A percentile compares a stretch with the other conserved stretches of the same genome.
These are phyloP conservation scores for Neonothopanus nambi DNA, from an alignment of 1,284 basidiomycete genomes.

Conservation along the genomic window DNA sequence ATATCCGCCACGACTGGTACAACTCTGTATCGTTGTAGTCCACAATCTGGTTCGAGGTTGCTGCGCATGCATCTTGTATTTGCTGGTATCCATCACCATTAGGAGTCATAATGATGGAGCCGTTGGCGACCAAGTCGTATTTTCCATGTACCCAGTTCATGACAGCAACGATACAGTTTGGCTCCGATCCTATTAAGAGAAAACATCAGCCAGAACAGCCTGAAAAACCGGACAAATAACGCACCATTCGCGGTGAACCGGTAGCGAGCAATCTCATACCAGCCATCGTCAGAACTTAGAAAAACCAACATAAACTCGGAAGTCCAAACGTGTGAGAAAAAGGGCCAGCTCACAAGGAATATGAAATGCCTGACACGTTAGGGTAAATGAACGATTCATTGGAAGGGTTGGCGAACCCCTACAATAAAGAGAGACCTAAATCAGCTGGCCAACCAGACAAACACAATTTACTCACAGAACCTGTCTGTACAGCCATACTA, in stretches of 20 bases:
- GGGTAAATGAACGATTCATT: slow-evolving; percentile 84
- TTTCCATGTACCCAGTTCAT: slow-evolving; percentile 87
- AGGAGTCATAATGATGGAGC: slow-evolving; percentile 72
- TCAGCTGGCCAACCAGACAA: not conserved
- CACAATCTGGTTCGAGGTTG: slow-evolving; percentile 82
- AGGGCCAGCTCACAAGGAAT: slow-evolving; percentile 75
- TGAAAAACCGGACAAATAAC: slow-evolving; percentile 9
- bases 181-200: slow-evolving; percentile 56
- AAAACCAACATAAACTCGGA: slow-evolving; percentile 5
- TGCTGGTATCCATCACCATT: slow-evolving; percentile 87
- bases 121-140: slow-evolving; percentile 68
- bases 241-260: slow-evolving; percentile 82
- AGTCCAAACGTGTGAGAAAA: not conserved
- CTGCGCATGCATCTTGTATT: slow-evolving; percentile 88
- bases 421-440: not conserved
- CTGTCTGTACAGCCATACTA: slow-evolving; percentile 74
- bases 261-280: slow-evolving; percentile 87
- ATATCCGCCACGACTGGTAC: slow-evolving; percentile 59
- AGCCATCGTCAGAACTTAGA: slow-evolving; percentile 65
- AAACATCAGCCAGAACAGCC: slow-evolving; percentile 5
- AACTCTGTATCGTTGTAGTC: slow-evolving; percentile 73
- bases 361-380: slow-evolving; percentile 78
- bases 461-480: slow-evolving; percentile 61
- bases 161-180: slow-evolving; percentile 81
- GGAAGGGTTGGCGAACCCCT: slow-evolving; percentile 84